Evolutionary conservation across 2,329 filamentous ascomycete genomes (phyloP).

Genomic region (Herpotrichia juniperi): DNA sequence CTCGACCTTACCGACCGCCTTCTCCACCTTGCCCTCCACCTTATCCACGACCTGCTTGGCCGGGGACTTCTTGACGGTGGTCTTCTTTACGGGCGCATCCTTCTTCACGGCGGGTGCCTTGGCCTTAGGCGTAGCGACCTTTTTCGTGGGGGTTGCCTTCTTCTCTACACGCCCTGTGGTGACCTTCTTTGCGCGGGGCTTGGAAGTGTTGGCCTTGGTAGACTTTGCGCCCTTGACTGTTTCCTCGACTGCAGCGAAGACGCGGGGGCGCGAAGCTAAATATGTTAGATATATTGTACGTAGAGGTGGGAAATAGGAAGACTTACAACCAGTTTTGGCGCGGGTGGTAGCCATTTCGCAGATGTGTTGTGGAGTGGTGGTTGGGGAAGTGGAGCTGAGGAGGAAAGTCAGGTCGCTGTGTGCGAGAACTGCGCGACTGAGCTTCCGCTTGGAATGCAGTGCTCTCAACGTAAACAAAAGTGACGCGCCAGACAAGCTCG

Average conservation of each 20-base stretch:
- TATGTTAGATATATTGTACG: too few relatives aligned
- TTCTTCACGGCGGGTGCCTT: conserved; percentile 32
- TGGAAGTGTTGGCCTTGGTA: conserved; percentile 45
- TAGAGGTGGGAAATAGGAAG: too few relatives aligned
- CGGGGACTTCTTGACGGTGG: conserved; percentile 30
- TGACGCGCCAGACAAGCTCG: neutral
- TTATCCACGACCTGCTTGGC: conserved; percentile 35
- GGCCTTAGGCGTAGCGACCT: conserved; percentile 18
- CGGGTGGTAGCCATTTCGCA: conserved; percentile 31
- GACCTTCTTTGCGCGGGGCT: conserved; percentile 47
- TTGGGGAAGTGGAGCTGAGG: conserved; percentile 1
- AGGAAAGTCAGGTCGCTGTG: conserved; percentile 1
- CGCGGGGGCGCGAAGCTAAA: conserved; percentile 60
- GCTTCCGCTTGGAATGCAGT: neutral
- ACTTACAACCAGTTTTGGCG: conserved; percentile 60
- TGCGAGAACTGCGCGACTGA: conserved; percentile 1
- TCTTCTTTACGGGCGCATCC: conserved; percentile 24
- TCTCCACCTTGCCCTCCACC: conserved; percentile 29
- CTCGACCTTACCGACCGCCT: conserved; percentile 28
- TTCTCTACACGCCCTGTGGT: conserved; percentile 34
- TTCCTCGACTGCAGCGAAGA: conserved; percentile 58
- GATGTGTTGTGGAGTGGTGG: conserved; percentile 1
- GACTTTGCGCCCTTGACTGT: conserved; percentile 47
- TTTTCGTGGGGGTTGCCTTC: conserved; percentile 21
- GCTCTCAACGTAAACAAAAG: neutral